phyloP scores from a whole-genome alignment of 148 eudicot genomes.

The Rhododendron vialii region DNA sequence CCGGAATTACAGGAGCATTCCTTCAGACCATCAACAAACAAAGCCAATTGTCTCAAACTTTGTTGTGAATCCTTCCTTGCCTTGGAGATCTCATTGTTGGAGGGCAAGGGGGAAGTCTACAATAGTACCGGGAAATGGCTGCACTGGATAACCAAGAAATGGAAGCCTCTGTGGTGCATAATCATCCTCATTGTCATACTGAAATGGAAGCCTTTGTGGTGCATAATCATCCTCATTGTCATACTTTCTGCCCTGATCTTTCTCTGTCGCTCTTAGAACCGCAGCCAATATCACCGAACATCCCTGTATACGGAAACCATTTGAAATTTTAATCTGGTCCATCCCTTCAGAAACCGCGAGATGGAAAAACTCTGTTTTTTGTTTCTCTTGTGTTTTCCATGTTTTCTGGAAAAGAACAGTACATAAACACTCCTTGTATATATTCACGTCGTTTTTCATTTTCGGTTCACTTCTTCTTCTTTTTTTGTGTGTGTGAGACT shows the following conservation, averaged over 20 bases:
- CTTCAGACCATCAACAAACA: too few relatives aligned
- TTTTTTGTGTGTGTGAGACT: too few relatives aligned
- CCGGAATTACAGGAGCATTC: too few relatives aligned
- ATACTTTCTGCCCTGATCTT: not conserved
- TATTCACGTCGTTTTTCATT: too few relatives aligned
- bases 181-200: slow-evolving; percentile 9
- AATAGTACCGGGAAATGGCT: not conserved
- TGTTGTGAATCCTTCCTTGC: not conserved
- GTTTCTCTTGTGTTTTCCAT: not conserved
- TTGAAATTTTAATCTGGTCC: not conserved
- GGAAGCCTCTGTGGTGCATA: slow-evolving; percentile 1
- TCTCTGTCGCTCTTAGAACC: slow-evolving; percentile 17
- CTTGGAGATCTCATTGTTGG: not conserved
- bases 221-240: slow-evolving; percentile 8
- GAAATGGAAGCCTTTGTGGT: slow-evolving; percentile 10
- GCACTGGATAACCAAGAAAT: slow-evolving; percentile 3
- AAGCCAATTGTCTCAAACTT: too few relatives aligned
- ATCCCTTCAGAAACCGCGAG: not conserved
- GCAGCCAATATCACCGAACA: slow-evolving; percentile 35
- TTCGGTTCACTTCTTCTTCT: too few relatives aligned
- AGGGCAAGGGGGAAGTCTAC: slow-evolving; percentile 9
- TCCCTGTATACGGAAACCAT: slow-evolving; percentile 25
- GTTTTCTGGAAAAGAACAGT: too few relatives aligned
- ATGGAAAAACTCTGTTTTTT: not conserved
- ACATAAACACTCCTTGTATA: too few relatives aligned